These are phyloP conservation scores for Rhynchosporium agropyri DNA, from an alignment of 2,329 filamentous ascomycete genomes.

Conservation along the genomic window DNA sequence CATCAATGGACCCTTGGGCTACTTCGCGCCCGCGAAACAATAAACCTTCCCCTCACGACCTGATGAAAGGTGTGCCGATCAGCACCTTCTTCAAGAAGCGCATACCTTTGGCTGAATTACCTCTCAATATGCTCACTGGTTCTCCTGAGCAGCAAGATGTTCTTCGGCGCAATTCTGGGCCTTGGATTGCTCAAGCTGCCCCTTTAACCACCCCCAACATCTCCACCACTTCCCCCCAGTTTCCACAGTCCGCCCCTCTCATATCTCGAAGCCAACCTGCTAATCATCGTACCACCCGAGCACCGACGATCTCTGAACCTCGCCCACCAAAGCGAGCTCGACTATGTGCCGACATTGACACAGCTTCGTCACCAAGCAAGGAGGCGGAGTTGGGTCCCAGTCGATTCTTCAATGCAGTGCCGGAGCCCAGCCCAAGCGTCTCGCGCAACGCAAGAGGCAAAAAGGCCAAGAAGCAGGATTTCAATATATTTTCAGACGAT, in stretches of 20 bases:
- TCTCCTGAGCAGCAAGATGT: constrained; percentile 66
- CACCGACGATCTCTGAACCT: constrained; percentile 46
- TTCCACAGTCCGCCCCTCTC: constrained; percentile 42
- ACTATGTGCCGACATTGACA: constrained; percentile 51
- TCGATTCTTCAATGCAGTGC: constrained; percentile 49
- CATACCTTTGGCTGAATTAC: constrained; percentile 65
- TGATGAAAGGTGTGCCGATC: constrained; percentile 64
- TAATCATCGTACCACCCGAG: constrained; percentile 45
- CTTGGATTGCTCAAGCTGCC: constrained; percentile 57
- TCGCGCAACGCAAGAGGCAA: constrained; percentile 42
- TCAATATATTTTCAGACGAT: constrained; percentile 57
- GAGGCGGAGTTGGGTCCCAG: constrained; percentile 46
- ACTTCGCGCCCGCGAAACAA: constrained; percentile 18
- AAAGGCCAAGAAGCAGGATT: constrained; percentile 47
- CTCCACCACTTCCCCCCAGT: constrained; percentile 38
- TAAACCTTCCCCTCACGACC: constrained; percentile 44
- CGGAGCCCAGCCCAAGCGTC: constrained; percentile 46
- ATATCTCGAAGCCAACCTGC: constrained; percentile 44
- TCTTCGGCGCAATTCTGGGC: constrained; percentile 54
- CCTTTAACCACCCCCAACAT: constrained; percentile 40
- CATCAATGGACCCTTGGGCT: constrained; percentile 28
- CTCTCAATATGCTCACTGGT: constrained; percentile 67
- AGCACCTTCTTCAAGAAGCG: constrained; percentile 68
- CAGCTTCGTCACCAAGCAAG: constrained; percentile 42
- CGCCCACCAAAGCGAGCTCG: constrained; percentile 53